A percentile compares a stretch with the other conserved stretches of the same genome.
Conservation (phyloP, 495 filamentous ascomycete genomes). For the Xylaria sp. region DNA sequence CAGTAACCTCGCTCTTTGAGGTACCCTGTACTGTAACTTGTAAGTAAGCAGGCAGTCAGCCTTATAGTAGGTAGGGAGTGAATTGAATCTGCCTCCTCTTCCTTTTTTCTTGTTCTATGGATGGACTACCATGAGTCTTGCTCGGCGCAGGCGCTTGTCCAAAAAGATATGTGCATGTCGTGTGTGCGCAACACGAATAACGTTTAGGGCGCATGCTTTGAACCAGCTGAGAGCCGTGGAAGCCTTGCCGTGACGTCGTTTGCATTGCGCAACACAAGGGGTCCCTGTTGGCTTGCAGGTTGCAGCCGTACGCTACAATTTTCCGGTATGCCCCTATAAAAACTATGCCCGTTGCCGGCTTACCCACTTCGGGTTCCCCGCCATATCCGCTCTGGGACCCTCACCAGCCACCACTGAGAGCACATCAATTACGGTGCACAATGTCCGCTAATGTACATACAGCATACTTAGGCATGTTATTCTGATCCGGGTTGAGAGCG, state of each 20-base stretch:
- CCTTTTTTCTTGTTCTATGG: neutral
- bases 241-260: conserved; percentile 26
- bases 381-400: neutral
- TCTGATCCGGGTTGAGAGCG: neutral
- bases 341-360: conserved; percentile 8
- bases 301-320: neutral
- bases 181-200: conserved; percentile 6
- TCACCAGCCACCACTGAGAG: neutral
- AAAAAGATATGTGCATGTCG: neutral
- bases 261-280: conserved; percentile 5
- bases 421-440: conserved; percentile 3
- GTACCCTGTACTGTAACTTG: neutral
- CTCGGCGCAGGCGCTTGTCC: neutral
- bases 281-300: conserved; percentile 6
- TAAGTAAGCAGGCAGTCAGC: no score
- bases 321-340: neutral
- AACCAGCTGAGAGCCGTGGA: conserved; percentile 28
- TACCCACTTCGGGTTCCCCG: conserved; percentile 8
- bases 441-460: neutral
- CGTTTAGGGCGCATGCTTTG: conserved; percentile 9
- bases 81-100: neutral
- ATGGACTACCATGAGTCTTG: neutral
- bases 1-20: neutral
- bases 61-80: no score
- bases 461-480: no score